These are phyloP conservation scores for Vaccinium myrtillus DNA, from an alignment of 148 eudicot genomes.

Conservation along the genomic window DNA sequence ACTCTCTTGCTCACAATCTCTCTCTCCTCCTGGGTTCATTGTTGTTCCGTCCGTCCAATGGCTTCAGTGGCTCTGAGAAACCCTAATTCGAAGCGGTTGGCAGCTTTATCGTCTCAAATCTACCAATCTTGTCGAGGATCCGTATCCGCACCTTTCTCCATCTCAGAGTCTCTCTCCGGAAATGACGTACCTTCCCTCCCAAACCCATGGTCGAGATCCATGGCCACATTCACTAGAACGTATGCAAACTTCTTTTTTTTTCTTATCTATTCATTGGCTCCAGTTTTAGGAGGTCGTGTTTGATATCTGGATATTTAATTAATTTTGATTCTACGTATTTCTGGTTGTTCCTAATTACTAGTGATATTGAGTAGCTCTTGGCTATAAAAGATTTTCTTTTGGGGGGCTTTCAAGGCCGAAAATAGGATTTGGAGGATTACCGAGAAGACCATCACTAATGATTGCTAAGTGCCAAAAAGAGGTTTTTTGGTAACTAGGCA, in stretches of 20 bases:
- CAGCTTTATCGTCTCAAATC: conserved; percentile 46
- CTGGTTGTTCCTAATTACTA: neutral
- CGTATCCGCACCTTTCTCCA: conserved; percentile 26
- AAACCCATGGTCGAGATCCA: conserved; percentile 59
- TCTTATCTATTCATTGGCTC: neutral
- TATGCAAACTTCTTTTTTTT: conserved; percentile 24
- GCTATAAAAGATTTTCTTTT: too few species aligned
- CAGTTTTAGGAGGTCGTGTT: neutral
- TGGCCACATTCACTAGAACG: conserved; percentile 93
- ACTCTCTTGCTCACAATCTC: conserved; percentile 7
- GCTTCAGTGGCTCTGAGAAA: conserved; percentile 60
- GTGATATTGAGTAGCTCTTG: neutral
- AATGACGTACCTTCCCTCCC: conserved; percentile 25
- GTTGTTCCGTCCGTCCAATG: conserved; percentile 32
- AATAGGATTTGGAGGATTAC: neutral
- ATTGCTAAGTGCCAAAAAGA: neutral
- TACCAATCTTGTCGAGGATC: conserved; percentile 46
- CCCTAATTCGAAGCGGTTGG: conserved; percentile 53
- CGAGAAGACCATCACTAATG: neutral
- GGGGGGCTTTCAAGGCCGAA: neutral
- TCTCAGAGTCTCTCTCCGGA: conserved; percentile 31
- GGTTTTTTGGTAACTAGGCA: neutral
- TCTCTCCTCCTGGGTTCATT: neutral
- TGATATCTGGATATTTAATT: neutral
- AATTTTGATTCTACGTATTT: neutral